Percentiles rank a stretch among this genome's conserved stretches.
These are phyloP conservation scores for Leccinum uliginosum DNA, from an alignment of 768 basidiomycete species.

Conservation along the genomic window DNA sequence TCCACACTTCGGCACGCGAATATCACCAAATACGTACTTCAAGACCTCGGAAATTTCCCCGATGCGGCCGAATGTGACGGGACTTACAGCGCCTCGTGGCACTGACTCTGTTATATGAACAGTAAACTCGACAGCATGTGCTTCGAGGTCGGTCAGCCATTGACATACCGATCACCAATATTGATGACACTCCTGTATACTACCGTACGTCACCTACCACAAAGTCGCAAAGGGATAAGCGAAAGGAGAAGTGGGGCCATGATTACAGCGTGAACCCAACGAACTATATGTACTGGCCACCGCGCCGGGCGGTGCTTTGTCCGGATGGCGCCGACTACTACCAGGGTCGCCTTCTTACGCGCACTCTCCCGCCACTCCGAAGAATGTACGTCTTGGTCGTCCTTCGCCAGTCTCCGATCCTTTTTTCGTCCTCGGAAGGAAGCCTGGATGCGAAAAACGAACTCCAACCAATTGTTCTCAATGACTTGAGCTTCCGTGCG, in stretches of 20 bases:
- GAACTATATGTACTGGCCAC: not conserved
- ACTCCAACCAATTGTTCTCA: conserved; percentile 49
- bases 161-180: not conserved
- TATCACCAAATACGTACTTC: not conserved
- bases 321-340: conserved; percentile 4
- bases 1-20: conserved; percentile 2
- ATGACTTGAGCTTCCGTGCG: conserved; percentile 39
- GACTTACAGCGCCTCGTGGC: not conserved
- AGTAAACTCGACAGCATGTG: not conserved
- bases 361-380: conserved; percentile 37
- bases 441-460: conserved; percentile 38
- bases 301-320: not conserved
- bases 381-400: conserved; percentile 40
- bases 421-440: conserved; percentile 12
- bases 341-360: conserved; percentile 43
- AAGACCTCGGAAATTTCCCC: not conserved
- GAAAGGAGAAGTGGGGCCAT: not conserved
- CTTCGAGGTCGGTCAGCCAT: not conserved
- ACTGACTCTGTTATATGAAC: not conserved
- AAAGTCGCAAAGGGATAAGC: not conserved
- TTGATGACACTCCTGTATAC: not conserved
- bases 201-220: not conserved
- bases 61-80: not conserved
- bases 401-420: conserved; percentile 20
- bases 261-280: not conserved